Conservation (phyloP, 2,329 filamentous ascomycete species). For the Teratosphaeria pseudoeucalypti region DNA sequence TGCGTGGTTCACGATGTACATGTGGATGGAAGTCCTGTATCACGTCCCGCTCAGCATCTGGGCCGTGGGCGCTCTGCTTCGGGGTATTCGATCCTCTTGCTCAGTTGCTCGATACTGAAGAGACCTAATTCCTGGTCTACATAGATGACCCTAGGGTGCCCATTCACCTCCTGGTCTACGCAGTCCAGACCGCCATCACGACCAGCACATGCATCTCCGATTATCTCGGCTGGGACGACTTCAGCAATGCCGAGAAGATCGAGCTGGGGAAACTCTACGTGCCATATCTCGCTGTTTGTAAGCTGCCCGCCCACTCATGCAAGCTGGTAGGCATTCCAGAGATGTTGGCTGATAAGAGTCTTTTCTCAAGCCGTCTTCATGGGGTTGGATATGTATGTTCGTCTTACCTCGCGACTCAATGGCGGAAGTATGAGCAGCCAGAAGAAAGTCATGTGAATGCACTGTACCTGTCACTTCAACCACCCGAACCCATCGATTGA, state of each 20-base stretch:
- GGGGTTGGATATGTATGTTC: slow-evolving; percentile 31
- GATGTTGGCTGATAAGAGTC: not conserved
- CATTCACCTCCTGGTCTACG: slow-evolving; percentile 50
- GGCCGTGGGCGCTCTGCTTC: slow-evolving; percentile 46
- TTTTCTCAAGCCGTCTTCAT: slow-evolving; percentile 29
- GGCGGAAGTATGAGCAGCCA: not conserved
- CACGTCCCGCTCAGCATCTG: slow-evolving; percentile 53
- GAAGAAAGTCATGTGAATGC: not conserved
- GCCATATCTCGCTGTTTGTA: slow-evolving; percentile 47
- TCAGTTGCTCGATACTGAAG: not conserved
- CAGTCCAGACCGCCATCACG: slow-evolving; percentile 49
- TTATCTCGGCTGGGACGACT: slow-evolving; percentile 45
- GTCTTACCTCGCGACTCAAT: not conserved
- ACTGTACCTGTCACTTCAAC: not conserved
- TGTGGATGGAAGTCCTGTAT: slow-evolving; percentile 49
- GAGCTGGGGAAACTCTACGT: slow-evolving; percentile 44
- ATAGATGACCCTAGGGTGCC: slow-evolving; percentile 48
- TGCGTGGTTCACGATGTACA: slow-evolving; percentile 48
- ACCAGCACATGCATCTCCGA: slow-evolving; percentile 54
- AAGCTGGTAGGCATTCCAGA: not conserved
- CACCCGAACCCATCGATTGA: too few species aligned
- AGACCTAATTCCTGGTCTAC: not conserved
- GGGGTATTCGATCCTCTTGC: slow-evolving; percentile 31
- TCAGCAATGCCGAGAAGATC: slow-evolving; percentile 36
- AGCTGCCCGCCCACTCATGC: slow-evolving; percentile 18